Evolutionary conservation across 257 asterid species (phyloP).

Genomic region (Salvia splendens): DNA sequence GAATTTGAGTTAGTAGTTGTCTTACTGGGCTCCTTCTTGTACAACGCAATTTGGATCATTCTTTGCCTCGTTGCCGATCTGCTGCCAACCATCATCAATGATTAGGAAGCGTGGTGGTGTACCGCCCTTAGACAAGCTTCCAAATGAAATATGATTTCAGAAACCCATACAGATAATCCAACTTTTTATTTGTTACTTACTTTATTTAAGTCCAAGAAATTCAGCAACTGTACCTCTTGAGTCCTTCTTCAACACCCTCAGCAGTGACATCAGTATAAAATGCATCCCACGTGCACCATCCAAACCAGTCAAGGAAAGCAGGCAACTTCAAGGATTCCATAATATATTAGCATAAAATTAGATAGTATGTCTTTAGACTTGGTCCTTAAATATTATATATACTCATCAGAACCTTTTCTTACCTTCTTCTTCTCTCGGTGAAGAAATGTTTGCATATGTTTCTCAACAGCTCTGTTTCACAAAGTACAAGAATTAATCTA

Average conservation of each 20-base stretch:
- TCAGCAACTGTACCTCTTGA: slow-evolving; percentile 54
- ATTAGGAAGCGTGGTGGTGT: slow-evolving; percentile 89
- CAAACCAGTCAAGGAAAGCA: slow-evolving; percentile 87
- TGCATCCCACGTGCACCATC: slow-evolving; percentile 99
- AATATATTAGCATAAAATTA: slow-evolving; percentile 8
- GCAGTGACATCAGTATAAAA: slow-evolving; percentile 98
- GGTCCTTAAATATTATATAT: background rate
- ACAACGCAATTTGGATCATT: slow-evolving; percentile 61
- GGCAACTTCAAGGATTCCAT: slow-evolving; percentile 58
- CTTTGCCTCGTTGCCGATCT: slow-evolving; percentile 71
- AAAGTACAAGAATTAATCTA: background rate
- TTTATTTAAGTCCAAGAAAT: too few relatives aligned
- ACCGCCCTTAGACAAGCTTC: slow-evolving; percentile 90
- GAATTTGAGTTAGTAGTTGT: background rate
- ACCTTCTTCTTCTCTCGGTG: slow-evolving; percentile 89
- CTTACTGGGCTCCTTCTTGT: slow-evolving; percentile 91
- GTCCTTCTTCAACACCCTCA: slow-evolving; percentile 94
- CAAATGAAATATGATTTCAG: too few relatives aligned
- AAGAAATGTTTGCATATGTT: slow-evolving; percentile 89
- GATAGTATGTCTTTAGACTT: too few relatives aligned
- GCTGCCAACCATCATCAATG: slow-evolving; percentile 99
- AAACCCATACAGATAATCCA: background rate
- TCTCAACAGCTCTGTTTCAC: slow-evolving; percentile 74
- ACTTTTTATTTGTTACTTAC: background rate
- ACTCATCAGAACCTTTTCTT: slow-evolving; percentile 13